Evolutionary conservation across 2,329 filamentous ascomycete species (phyloP), one percentile per base, ranked within the genome.

Genomic region (Thielaviopsis euricoi): DNA sequence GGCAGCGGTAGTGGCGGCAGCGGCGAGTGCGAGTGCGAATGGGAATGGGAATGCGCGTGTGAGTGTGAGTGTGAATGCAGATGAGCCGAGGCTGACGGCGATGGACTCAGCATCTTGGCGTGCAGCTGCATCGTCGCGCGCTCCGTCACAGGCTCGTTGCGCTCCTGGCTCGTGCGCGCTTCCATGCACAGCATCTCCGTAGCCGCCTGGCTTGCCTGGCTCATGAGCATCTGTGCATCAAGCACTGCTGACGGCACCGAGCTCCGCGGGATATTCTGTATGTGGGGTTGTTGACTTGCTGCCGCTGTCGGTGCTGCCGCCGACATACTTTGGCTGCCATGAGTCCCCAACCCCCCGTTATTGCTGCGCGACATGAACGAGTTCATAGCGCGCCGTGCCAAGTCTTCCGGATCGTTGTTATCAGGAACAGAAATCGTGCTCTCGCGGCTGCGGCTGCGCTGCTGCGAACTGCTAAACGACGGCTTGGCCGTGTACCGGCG

Each of bases 371-470:
- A 59, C 21, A 59, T 48, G 43, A 48, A 29, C 6, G 52, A 57
- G 46, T 40, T 59, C 58, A 81, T 64, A 0, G 77, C 77, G 60
- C 79, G 75, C 4, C 78, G 73, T 0, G 76, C 76, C 23, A 81
- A 70, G 64, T 81, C 78, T 63, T 76, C 80, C 55, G 77, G 79
- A 59, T 82, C 78, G 50, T 77, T 77, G 21, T 19, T 80, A 37
- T 62, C 61, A 2, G 60, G 58, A 19, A 58, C 84, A 1, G 88
- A 93, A 53, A 93, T 89, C 1, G 88, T 94, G 71, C 87, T 91
- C 68, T 94, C 89, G 60, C 87, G 82, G 68, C 88, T 89, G 56
- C 80, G 80, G 6, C 74, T 71, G 23, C 60, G 52, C 13, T 58
- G 52, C 22, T 51, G 49, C 33, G 55, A 49, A 12, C 50, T 52